Conservation (phyloP, 805 yeast genomes). For the Metschnikowia colocasiae region DNA sequence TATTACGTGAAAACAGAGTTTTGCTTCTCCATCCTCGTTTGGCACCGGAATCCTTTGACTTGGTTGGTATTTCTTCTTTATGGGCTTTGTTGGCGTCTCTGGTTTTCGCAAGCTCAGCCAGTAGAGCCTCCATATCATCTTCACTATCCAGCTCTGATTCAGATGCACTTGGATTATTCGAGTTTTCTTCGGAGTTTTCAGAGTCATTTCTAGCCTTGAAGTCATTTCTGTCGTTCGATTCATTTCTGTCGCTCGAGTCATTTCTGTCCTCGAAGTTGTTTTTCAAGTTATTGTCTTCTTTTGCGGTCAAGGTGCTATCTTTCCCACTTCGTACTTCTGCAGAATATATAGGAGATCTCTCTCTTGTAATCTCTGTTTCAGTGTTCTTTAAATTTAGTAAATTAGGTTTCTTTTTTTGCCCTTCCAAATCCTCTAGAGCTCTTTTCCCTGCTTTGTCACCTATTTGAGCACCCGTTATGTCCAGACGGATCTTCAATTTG, state of each 20-base stretch:
- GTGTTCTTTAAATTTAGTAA: neutral
- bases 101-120: constrained; percentile 20
- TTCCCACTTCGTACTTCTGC: neutral
- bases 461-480: constrained; percentile 18
- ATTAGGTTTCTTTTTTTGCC: constrained; percentile 8
- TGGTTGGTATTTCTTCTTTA: neutral
- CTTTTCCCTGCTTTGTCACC: constrained; percentile 15
- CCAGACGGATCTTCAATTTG: constrained; percentile 30
- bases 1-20: constrained; percentile 1
- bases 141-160: constrained; percentile 8
- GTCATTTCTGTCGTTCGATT: too few relatives aligned
- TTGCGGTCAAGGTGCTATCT: neutral
- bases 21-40: constrained; percentile 5
- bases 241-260: too few relatives aligned
- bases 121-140: constrained; percentile 17
- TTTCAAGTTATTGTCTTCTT: constrained; percentile 2
- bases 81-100: constrained; percentile 10
- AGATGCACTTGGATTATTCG: neutral
- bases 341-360: neutral
- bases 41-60: neutral
- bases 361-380: constrained; percentile 1
- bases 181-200: neutral
- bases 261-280: too few relatives aligned
- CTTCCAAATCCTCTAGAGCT: constrained; percentile 26
- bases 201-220: too few relatives aligned